A percentile compares a stretch with the other conserved stretches of the same genome.
These are phyloP conservation scores for Orbilia ellipsospora DNA, from an alignment of 2,329 filamentous ascomycete genomes.

Conservation along the genomic window DNA sequence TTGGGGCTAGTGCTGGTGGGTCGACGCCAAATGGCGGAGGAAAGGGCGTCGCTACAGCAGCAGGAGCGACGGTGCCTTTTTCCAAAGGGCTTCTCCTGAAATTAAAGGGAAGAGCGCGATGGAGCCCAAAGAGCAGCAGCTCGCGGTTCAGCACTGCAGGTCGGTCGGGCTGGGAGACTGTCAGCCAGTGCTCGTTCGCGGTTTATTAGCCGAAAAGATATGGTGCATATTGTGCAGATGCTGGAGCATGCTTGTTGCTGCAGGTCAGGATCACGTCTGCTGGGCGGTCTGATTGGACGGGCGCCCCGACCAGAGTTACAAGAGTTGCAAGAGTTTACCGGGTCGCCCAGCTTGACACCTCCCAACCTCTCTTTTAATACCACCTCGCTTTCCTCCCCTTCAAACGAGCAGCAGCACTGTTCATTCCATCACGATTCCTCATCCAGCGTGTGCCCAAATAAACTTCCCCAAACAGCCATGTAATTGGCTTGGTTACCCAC, in stretches of 20 bases:
- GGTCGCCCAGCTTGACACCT: slow-evolving; percentile 8
- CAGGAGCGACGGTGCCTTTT: not conserved
- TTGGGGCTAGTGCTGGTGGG: not conserved
- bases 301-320: not conserved
- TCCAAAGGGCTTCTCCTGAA: not conserved
- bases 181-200: slow-evolving; percentile 27
- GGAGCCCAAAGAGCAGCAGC: not conserved
- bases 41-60: not conserved
- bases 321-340: slow-evolving; percentile 6
- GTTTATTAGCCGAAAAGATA: slow-evolving; percentile 48
- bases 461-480: slow-evolving; percentile 56
- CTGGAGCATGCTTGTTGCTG: slow-evolving; percentile 12
- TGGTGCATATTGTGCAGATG: slow-evolving; percentile 9
- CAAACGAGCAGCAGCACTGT: too few relatives aligned
- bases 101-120: slow-evolving; percentile 5
- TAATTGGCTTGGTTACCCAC: slow-evolving; percentile 27
- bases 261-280: slow-evolving; percentile 40
- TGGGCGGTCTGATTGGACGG: slow-evolving; percentile 44
- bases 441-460: slow-evolving; percentile 51
- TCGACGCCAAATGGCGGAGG: not conserved
- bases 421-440: slow-evolving; percentile 42
- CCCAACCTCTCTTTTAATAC: slow-evolving; percentile 51
- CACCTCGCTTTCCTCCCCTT: slow-evolving; percentile 9
- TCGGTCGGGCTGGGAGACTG: not conserved
- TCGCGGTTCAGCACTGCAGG: not conserved